phyloP scores from a whole-genome alignment of 306 rosid genomes.

The Castanopsis chinensis region DNA sequence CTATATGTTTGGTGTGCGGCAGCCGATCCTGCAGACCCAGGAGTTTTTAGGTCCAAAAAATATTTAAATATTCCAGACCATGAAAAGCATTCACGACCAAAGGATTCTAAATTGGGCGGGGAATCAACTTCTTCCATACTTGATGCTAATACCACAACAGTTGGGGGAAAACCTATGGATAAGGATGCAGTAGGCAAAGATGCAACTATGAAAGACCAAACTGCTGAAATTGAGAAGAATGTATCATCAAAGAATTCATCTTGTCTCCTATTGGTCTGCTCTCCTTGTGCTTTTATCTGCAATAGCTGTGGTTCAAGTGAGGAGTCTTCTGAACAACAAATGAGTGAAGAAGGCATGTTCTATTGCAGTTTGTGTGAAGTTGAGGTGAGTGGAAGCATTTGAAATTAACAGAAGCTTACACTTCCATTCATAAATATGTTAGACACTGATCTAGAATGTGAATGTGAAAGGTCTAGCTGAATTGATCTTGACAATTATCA shows the following conservation, averaged over 20 bases:
- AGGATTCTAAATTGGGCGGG: conserved; percentile 64
- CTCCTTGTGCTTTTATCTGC: conserved; percentile 75
- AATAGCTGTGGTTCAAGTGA: conserved; percentile 49
- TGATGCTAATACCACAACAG: conserved; percentile 51
- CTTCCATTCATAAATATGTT: not conserved
- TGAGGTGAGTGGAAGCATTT: conserved; percentile 65
- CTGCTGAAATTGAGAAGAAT: conserved; percentile 33
- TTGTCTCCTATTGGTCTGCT: conserved; percentile 51
- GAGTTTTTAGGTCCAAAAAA: conserved; percentile 91
- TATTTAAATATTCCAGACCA: conserved; percentile 58
- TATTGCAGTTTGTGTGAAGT: conserved; percentile 98
- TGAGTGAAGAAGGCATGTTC: conserved; percentile 96
- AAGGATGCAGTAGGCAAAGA: conserved; percentile 50
- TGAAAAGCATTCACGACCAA: conserved; percentile 46
- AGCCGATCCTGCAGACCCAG: conserved; percentile 95
- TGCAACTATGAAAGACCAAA: conserved; percentile 44
- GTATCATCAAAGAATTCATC: conserved; percentile 39
- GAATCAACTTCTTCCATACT: conserved; percentile 61
- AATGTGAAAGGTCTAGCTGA: not conserved
- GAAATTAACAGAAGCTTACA: not conserved
- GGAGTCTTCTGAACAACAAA: conserved; percentile 59
- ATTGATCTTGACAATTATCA: conserved; percentile 6
- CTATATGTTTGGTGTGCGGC: conserved; percentile 97
- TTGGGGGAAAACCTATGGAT: conserved; percentile 56
- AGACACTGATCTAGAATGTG: not conserved